phyloP scores from a whole-genome alignment of 1,284 basidiomycete genomes.

The Ceratobasidium sp. region DNA sequence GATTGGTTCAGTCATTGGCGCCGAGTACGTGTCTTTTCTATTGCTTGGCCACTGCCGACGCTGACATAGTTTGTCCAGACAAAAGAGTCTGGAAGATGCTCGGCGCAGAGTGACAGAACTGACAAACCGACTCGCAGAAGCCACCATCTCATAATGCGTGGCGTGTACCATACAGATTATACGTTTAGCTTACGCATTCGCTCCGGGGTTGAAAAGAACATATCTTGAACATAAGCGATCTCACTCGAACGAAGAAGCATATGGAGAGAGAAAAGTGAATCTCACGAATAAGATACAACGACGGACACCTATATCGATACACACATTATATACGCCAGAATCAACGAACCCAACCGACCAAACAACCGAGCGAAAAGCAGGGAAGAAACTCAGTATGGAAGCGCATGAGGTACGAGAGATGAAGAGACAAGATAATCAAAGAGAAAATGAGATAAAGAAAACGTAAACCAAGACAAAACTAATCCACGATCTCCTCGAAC shows the following conservation, averaged over 20 bases:
- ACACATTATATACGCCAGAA: conserved; percentile 24
- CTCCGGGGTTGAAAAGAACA: neutral
- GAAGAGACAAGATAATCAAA: conserved; percentile 6
- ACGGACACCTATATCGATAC: conserved; percentile 34
- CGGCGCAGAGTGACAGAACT: conserved; percentile 26
- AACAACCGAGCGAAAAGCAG: neutral
- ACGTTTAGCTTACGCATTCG: neutral
- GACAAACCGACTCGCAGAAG: conserved; percentile 26
- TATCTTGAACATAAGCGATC: neutral
- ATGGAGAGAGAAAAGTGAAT: conserved; percentile 7
- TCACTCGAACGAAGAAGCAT: conserved; percentile 7
- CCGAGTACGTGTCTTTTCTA: conserved; percentile 17
- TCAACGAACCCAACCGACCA: conserved; percentile 15
- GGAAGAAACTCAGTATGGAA: conserved; percentile 14
- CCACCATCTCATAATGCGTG: conserved; percentile 29
- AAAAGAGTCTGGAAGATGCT: conserved; percentile 37
- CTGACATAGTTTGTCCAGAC: conserved; percentile 9
- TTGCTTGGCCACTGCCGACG: neutral
- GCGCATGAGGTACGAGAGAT: neutral
- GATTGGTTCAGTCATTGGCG: conserved; percentile 36
- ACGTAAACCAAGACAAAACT: neutral
- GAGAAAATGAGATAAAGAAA: neutral
- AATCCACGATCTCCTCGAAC: conserved; percentile 41
- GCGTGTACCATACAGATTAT: neutral
- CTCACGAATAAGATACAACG: conserved; percentile 41